Evolutionary conservation across 371 early-diverging fungal species (phyloP).

Genomic region (Rhizopus arrhizus): DNA sequence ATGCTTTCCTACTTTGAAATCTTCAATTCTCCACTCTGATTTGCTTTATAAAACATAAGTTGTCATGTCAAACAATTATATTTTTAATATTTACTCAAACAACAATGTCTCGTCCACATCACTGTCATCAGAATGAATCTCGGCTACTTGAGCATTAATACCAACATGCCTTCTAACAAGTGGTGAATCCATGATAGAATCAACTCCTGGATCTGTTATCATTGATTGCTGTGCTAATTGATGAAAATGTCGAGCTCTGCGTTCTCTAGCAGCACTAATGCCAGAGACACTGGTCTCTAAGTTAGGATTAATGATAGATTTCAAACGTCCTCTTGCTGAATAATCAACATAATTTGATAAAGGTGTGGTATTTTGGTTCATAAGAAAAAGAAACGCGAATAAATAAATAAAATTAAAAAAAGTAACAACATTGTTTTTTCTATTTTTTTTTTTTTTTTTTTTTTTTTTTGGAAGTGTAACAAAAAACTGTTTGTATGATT

Average conservation of each 20-base stretch:
- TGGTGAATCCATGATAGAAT: constrained; percentile 48
- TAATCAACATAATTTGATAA: constrained; percentile 47
- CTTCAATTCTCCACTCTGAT: constrained; percentile 75
- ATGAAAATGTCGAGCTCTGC: constrained; percentile 35
- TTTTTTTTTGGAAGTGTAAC: no score
- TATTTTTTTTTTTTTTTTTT: neutral
- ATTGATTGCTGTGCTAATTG: constrained; percentile 30
- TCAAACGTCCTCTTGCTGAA: constrained; percentile 35
- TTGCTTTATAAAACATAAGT: neutral
- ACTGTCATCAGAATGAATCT: neutral
- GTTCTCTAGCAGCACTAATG: constrained; percentile 27
- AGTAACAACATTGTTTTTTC: neutral
- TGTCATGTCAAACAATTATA: neutral
- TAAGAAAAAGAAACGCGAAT: neutral
- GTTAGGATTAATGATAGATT: neutral
- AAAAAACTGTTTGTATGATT: no score
- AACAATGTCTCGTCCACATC: neutral
- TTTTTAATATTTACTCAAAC: neutral
- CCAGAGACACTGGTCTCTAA: neutral
- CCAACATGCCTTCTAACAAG: constrained; percentile 39
- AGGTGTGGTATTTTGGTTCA: constrained; percentile 6
- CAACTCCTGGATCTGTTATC: neutral
- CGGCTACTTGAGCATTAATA: constrained; percentile 24
- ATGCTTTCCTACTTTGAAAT: constrained; percentile 93
- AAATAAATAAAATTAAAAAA: neutral